A percentile compares a stretch with the other conserved stretches of the same genome.
These are phyloP conservation scores for Helotiales sp. DNA, from an alignment of 2,329 filamentous ascomycete genomes.

Conservation along the genomic window DNA sequence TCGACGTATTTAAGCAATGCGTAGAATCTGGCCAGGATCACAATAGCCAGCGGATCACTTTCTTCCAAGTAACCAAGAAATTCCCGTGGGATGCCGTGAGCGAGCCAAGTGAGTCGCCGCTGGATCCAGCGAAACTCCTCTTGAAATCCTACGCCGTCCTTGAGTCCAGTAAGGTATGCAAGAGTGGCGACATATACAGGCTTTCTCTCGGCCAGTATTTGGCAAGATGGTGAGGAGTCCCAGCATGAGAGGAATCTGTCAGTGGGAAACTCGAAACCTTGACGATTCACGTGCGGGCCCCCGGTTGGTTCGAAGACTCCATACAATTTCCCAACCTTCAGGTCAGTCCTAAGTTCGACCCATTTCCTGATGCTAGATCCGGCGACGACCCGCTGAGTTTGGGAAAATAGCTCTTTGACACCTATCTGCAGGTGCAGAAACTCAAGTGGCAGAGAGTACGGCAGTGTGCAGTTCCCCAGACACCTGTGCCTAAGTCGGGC, in stretches of 20 bases:
- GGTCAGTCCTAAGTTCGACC: neutral
- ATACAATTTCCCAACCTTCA: neutral
- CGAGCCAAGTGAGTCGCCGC: conserved; percentile 4
- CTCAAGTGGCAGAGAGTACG: neutral
- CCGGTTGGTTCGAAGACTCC: neutral
- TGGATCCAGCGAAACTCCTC: conserved; percentile 16
- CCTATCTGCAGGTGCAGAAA: conserved; percentile 8
- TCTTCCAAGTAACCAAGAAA: conserved; percentile 13
- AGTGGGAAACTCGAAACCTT: conserved; percentile 3
- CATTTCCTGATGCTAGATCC: neutral
- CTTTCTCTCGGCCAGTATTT: neutral
- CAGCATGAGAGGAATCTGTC: conserved; percentile 4
- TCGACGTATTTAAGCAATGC: conserved; percentile 23
- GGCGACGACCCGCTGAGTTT: neutral
- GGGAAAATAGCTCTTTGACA: neutral
- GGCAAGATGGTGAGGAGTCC: neutral
- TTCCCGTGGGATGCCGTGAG: neutral
- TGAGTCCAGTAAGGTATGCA: conserved; percentile 5
- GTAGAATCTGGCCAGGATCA: conserved; percentile 20
- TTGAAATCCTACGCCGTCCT: neutral
- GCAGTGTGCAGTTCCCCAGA: neutral
- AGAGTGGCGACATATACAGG: conserved; percentile 6
- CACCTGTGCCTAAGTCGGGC: neutral
- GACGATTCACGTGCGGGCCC: neutral
- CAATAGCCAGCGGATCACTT: conserved; percentile 16